phyloP scores from a whole-genome alignment of 331 rosid genomes.

The Quercus phellos region DNA sequence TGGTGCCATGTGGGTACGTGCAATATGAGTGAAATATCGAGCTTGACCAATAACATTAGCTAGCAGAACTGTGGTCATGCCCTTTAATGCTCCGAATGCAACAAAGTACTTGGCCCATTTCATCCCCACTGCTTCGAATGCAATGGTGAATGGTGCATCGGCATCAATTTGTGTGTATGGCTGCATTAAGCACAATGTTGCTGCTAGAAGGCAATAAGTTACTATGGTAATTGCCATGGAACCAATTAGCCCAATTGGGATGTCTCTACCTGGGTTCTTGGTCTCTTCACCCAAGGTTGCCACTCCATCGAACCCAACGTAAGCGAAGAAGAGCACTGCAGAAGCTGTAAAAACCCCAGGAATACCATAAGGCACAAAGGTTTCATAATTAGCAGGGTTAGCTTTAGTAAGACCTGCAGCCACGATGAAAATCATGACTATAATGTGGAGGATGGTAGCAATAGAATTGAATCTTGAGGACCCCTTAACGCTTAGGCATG shows the following conservation, averaged over 20 bases:
- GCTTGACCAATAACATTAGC: conserved; percentile 54
- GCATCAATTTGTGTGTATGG: conserved; percentile 32
- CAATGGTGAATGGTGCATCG: conserved; percentile 37
- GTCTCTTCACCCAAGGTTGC: conserved; percentile 51
- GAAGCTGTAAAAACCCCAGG: conserved; percentile 42
- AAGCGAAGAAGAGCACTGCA: conserved; percentile 43
- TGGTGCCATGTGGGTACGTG: conserved; percentile 44
- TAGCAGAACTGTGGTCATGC: conserved; percentile 48
- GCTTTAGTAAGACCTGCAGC: conserved; percentile 41
- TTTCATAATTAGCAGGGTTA: conserved; percentile 18
- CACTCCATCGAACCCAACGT: conserved; percentile 49
- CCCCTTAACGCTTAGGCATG: conserved; percentile 39
- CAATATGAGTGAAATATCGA: conserved; percentile 58
- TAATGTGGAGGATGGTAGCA: conserved; percentile 32
- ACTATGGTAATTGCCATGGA: conserved; percentile 34
- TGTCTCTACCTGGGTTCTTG: conserved; percentile 41
- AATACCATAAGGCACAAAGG: conserved; percentile 30
- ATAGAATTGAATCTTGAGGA: conserved; percentile 45
- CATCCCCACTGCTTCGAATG: conserved; percentile 48
- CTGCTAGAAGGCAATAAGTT: conserved; percentile 37
- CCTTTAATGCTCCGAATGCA: conserved; percentile 48
- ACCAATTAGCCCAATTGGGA: conserved; percentile 45
- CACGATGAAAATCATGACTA: conserved; percentile 38
- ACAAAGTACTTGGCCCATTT: conserved; percentile 55
- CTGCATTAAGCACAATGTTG: conserved; percentile 48